These are phyloP conservation scores for Candida labiduridarum DNA, from an alignment of 1,139 yeast species.

Conservation along the genomic window DNA sequence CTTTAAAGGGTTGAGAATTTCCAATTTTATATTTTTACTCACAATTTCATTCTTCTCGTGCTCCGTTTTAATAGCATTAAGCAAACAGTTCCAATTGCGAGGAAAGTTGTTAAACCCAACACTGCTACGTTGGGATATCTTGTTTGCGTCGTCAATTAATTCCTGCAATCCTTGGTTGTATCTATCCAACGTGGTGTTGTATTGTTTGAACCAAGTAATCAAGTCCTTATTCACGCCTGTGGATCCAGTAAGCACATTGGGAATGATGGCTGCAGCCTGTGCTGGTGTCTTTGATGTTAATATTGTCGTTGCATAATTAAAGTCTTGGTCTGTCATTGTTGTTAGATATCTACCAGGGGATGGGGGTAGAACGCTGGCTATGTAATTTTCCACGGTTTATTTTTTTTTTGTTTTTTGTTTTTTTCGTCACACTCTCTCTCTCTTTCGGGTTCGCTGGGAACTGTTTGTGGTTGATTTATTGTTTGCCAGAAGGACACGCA, in stretches of 20 bases:
- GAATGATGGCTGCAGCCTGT: constrained; percentile 45
- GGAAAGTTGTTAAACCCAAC: constrained; percentile 58
- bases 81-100: constrained; percentile 57
- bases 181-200: constrained; percentile 49
- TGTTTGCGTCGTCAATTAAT: constrained; percentile 34
- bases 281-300: constrained; percentile 47
- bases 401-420: background rate
- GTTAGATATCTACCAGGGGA: no score
- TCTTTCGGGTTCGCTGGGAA: no score
- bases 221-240: constrained; percentile 34
- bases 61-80: constrained; percentile 56
- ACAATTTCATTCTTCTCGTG: constrained; percentile 53
- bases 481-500: background rate
- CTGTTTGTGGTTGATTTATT: background rate
- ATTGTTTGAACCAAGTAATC: constrained; percentile 57
- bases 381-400: background rate
- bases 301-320: constrained; percentile 40
- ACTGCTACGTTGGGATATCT: constrained; percentile 20
- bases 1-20: constrained; percentile 57
- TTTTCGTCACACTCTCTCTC: background rate
- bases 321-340: constrained; percentile 13
- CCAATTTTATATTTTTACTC: constrained; percentile 54
- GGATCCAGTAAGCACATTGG: constrained; percentile 33
- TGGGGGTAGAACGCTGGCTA: background rate
- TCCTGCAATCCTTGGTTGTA: constrained; percentile 54